Percentiles rank a stretch among this genome's conserved stretches.
phyloP scores from a whole-genome alignment of 2,329 filamentous ascomycete genomes.

The Aspergillus hortae region DNA sequence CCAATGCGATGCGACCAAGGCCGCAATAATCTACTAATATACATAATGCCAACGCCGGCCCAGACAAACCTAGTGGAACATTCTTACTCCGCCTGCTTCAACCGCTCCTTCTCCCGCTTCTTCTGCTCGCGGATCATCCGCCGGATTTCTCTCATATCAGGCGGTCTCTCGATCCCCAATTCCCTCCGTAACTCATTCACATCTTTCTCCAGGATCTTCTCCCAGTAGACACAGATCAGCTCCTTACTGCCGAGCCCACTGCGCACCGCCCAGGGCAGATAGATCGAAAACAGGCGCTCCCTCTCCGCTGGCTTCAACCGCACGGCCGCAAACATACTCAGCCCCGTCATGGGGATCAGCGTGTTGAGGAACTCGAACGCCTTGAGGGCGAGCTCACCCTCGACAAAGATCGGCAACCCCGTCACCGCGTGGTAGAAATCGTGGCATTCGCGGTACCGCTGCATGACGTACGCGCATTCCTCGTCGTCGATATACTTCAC shows the following conservation, averaged over 20 bases:
- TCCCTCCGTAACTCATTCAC: conserved; percentile 70
- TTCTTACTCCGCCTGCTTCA: conserved; percentile 17
- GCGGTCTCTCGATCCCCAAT: conserved; percentile 81
- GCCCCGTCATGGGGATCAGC: conserved; percentile 86
- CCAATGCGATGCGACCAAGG: neutral
- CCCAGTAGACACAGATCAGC: conserved; percentile 96
- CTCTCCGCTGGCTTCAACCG: conserved; percentile 62
- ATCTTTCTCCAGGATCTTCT: conserved; percentile 83
- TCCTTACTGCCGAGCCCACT: conserved; percentile 76
- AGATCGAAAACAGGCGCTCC: conserved; percentile 58
- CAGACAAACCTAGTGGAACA: neutral
- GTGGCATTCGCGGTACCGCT: conserved; percentile 94
- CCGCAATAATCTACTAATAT: conserved; percentile 6
- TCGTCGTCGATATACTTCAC: conserved; percentile 92
- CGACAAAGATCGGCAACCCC: conserved; percentile 83
- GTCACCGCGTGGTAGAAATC: conserved; percentile 97
- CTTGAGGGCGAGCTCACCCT: conserved; percentile 96
- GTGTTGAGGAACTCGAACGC: conserved; percentile 97
- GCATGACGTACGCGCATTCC: conserved; percentile 98
- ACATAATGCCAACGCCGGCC: conserved; percentile 1
- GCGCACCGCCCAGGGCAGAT: conserved; percentile 84
- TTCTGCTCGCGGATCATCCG: conserved; percentile 66
- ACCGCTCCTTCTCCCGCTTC: conserved; percentile 58
- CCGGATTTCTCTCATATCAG: conserved; percentile 76
- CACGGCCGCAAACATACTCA: conserved; percentile 71